phyloP scores from a whole-genome alignment of 2,329 filamentous ascomycete species.

The Aphanocladium album region DNA sequence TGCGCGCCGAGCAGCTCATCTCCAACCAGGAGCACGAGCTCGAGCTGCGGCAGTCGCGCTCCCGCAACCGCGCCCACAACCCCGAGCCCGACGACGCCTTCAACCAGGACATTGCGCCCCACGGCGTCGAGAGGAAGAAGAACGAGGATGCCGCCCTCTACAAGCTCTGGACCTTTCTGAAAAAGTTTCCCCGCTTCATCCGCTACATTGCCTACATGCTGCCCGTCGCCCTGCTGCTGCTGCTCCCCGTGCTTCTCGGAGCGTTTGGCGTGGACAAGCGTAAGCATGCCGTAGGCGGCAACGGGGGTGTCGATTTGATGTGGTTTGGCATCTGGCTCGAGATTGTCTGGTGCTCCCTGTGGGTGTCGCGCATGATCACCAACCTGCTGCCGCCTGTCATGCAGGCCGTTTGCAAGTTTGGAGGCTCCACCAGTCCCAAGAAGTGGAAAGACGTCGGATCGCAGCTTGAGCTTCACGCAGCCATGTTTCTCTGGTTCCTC shows the following conservation, averaged over 20 bases:
- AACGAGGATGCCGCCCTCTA: conserved; percentile 31
- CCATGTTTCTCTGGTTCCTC: conserved; percentile 88
- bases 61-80: conserved; percentile 29
- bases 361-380: conserved; percentile 61
- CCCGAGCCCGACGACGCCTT: conserved; percentile 42
- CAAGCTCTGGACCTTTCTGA: conserved; percentile 40
- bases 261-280: conserved; percentile 31
- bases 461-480: conserved; percentile 77
- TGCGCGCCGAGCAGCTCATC: conserved; percentile 42
- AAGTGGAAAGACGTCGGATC: conserved; percentile 90
- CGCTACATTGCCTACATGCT: conserved; percentile 46
- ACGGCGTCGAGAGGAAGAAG: conserved; percentile 25
- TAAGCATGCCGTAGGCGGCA: conserved; percentile 46
- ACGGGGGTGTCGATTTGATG: conserved; percentile 70
- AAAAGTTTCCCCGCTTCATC: conserved; percentile 45
- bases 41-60: conserved; percentile 18
- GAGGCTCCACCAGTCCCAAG: conserved; percentile 78
- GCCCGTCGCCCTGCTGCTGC: conserved; percentile 39
- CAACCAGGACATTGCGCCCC: conserved; percentile 27
- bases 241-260: conserved; percentile 43
- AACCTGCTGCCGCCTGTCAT: conserved; percentile 45
- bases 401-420: conserved; percentile 58
- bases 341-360: conserved; percentile 86
- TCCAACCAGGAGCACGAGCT: conserved; percentile 38
- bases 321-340: conserved; percentile 98